These are phyloP conservation scores for Alnus glutinosa DNA, from an alignment of 306 rosid genomes.

Conservation along the genomic window DNA sequence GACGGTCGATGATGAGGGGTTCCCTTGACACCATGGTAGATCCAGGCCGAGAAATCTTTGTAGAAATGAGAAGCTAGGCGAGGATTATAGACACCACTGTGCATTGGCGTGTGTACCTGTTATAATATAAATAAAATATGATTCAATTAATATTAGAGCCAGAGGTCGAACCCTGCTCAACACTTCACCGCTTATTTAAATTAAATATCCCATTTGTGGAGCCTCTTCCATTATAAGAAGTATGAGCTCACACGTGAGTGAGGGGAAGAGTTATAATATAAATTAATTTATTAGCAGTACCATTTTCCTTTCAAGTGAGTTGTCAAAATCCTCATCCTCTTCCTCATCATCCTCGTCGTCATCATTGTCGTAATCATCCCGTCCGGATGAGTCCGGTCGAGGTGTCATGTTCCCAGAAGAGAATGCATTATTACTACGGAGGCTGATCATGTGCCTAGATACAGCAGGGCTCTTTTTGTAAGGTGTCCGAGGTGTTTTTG, in stretches of 20 bases:
- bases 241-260: too few species aligned
- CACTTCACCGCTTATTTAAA: too few species aligned
- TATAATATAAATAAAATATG: too few species aligned
- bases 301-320: slow-evolving; percentile 70
- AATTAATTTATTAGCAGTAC: not conserved
- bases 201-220: too few species aligned
- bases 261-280: too few species aligned
- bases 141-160: too few species aligned
- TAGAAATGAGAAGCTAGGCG: slow-evolving; percentile 86
- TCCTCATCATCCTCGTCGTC: slow-evolving; percentile 20
- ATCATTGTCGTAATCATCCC: slow-evolving; percentile 32
- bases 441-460: slow-evolving; percentile 55
- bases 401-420: slow-evolving; percentile 44
- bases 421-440: slow-evolving; percentile 50
- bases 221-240: too few species aligned
- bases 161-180: too few species aligned
- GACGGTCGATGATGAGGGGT: slow-evolving; percentile 71
- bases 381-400: slow-evolving; percentile 36
- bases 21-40: slow-evolving; percentile 74
- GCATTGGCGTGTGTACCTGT: slow-evolving; percentile 42
- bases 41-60: slow-evolving; percentile 75
- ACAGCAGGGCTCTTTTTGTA: slow-evolving; percentile 36
- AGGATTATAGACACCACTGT: slow-evolving; percentile 55
- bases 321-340: slow-evolving; percentile 56
- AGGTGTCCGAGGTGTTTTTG: slow-evolving; percentile 49